phyloP scores from a whole-genome alignment of 306 rosid species.

The Begonia masoniana region DNA sequence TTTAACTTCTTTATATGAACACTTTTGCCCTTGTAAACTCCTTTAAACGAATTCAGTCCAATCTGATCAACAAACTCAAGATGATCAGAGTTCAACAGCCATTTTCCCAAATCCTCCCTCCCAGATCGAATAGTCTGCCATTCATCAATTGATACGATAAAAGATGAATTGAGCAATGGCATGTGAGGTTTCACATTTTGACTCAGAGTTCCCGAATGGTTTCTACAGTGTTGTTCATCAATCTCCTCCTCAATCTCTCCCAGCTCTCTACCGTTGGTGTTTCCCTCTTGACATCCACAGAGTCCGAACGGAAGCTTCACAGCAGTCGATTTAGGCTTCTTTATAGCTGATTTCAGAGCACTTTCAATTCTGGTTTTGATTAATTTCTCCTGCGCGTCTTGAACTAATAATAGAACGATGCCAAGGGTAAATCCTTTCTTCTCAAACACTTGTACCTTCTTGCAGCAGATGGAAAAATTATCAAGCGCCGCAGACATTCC shows the following conservation, averaged over 20 bases:
- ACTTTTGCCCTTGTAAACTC: constrained; percentile 67
- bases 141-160: constrained; percentile 61
- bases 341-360: constrained; percentile 60
- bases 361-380: constrained; percentile 53
- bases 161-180: constrained; percentile 62
- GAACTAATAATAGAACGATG: constrained; percentile 47
- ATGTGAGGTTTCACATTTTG: constrained; percentile 49
- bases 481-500: constrained; percentile 63
- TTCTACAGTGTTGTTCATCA: constrained; percentile 30
- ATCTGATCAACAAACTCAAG: constrained; percentile 65
- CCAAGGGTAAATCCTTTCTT: constrained; percentile 79
- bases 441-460: constrained; percentile 86
- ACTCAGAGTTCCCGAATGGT: constrained; percentile 39
- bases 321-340: constrained; percentile 45
- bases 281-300: constrained; percentile 95
- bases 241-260: constrained; percentile 60
- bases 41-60: constrained; percentile 70
- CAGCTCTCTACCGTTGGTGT: constrained; percentile 47
- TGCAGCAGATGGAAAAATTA: constrained; percentile 60
- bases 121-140: constrained; percentile 82
- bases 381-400: constrained; percentile 51
- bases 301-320: constrained; percentile 90
- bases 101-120: constrained; percentile 50
- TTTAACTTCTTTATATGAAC: constrained; percentile 86
- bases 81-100: constrained; percentile 75